phyloP scores from a whole-genome alignment of 495 filamentous ascomycete genomes.

The Xylaria telfairii region DNA sequence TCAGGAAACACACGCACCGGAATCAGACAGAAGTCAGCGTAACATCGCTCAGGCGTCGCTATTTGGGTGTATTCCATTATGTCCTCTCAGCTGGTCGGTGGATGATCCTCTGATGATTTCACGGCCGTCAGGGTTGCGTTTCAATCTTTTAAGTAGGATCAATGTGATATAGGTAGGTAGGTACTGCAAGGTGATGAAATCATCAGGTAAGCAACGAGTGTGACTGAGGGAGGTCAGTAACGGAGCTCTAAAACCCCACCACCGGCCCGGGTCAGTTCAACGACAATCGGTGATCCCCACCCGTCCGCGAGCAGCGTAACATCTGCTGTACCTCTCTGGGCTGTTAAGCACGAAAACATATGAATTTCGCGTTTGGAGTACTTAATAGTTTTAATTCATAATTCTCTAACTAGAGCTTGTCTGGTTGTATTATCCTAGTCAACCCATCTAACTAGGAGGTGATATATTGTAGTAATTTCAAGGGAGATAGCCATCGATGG shows the following conservation, averaged over 20 bases:
- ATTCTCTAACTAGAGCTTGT: not conserved
- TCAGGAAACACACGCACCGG: conserved; percentile 59
- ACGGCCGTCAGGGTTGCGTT: too few species aligned
- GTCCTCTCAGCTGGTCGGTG: too few species aligned
- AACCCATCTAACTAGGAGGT: not conserved
- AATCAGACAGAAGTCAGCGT: conserved; percentile 83
- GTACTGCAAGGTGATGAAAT: not conserved
- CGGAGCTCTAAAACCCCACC: conserved; percentile 11
- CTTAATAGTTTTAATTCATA: not conserved
- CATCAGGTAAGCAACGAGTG: not conserved
- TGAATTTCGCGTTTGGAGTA: too few species aligned
- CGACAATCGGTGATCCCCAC: not conserved
- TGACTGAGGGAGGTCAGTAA: not conserved
- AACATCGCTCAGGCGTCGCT: conserved; percentile 69
- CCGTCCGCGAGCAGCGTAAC: not conserved
- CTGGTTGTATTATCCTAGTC: not conserved
- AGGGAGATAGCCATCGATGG: not conserved
- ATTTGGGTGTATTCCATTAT: conserved; percentile 50
- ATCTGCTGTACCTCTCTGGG: not conserved
- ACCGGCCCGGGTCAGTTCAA: not conserved
- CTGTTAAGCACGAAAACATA: too few species aligned
- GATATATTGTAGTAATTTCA: not conserved
- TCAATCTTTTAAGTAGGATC: not conserved
- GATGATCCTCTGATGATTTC: not conserved
- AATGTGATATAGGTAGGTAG: too few species aligned